Conservation (phyloP, 768 basidiomycete genomes). For the Suillus alpinus region DNA sequence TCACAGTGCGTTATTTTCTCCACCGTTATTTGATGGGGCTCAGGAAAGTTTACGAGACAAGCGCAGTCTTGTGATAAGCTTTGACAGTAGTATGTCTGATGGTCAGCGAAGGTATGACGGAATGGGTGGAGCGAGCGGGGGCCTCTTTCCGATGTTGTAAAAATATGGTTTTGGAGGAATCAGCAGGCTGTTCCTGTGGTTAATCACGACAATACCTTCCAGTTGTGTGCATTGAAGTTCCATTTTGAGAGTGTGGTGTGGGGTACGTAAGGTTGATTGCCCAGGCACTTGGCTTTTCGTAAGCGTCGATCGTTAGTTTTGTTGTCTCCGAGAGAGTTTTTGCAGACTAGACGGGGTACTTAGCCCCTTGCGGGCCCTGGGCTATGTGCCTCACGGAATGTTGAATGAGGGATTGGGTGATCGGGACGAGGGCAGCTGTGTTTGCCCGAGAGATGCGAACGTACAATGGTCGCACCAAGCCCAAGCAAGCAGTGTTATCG, state of each 20-base stretch:
- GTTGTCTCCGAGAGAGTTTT: conserved; percentile 1
- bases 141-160: background rate
- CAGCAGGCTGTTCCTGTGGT: background rate
- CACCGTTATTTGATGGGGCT: background rate
- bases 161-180: background rate
- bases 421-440: background rate
- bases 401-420: background rate
- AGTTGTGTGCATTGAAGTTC: background rate
- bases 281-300: conserved; percentile 6
- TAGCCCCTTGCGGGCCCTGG: background rate
- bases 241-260: background rate
- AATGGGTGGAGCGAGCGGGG: background rate
- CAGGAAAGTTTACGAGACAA: background rate
- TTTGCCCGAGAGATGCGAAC: background rate
- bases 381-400: conserved; percentile 7
- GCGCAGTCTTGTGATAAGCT: background rate
- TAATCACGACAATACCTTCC: background rate
- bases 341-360: too few relatives aligned
- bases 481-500: background rate
- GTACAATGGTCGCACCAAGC: background rate
- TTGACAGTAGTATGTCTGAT: background rate
- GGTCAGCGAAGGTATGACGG: background rate
- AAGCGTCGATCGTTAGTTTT: conserved; percentile 5
- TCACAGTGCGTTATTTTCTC: background rate
- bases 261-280: conserved; percentile 2